A percentile compares a stretch with the other conserved stretches of the same genome.
phyloP scores from a whole-genome alignment of 805 yeast genomes.

The Candida stauntonica region DNA sequence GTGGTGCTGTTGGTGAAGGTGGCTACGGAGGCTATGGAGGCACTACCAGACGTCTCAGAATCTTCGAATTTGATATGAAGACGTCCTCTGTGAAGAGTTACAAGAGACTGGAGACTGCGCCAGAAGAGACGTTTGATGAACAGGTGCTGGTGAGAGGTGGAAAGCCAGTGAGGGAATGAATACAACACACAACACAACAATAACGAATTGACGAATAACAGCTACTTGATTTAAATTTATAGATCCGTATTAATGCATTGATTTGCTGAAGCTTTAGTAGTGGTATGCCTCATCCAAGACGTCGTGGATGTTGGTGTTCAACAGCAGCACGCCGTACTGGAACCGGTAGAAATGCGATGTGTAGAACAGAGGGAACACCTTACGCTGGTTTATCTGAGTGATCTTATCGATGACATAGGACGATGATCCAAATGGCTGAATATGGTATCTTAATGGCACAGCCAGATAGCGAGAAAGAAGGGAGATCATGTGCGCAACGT shows the following conservation, averaged over 20 bases:
- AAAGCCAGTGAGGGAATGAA: slow-evolving; percentile 7
- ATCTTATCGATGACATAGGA: slow-evolving; percentile 38
- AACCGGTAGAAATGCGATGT: slow-evolving; percentile 35
- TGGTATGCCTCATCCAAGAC: slow-evolving; percentile 18
- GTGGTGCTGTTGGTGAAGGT: slow-evolving; percentile 93
- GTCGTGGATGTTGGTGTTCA: slow-evolving; percentile 36
- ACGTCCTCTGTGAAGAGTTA: slow-evolving; percentile 48
- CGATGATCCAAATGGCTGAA: slow-evolving; percentile 36
- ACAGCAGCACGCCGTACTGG: slow-evolving; percentile 35
- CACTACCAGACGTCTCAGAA: slow-evolving; percentile 71
- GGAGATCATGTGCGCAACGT: slow-evolving; percentile 30
- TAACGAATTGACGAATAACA: background rate
- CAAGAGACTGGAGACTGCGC: slow-evolving; percentile 65
- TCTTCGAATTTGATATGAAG: slow-evolving; percentile 59
- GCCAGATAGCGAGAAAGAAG: slow-evolving; percentile 31
- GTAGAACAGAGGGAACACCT: slow-evolving; percentile 37
- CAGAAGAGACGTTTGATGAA: slow-evolving; percentile 39
- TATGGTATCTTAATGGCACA: slow-evolving; percentile 36
- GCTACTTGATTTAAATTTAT: background rate
- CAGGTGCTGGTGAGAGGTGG: slow-evolving; percentile 34
- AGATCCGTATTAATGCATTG: background rate
- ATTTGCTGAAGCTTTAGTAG: too few relatives aligned
- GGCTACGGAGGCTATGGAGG: slow-evolving; percentile 95
- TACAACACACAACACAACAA: background rate
- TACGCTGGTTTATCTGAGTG: slow-evolving; percentile 27